phyloP scores from a whole-genome alignment of 1,139 yeast species.

The Kazachstania sp. region DNA sequence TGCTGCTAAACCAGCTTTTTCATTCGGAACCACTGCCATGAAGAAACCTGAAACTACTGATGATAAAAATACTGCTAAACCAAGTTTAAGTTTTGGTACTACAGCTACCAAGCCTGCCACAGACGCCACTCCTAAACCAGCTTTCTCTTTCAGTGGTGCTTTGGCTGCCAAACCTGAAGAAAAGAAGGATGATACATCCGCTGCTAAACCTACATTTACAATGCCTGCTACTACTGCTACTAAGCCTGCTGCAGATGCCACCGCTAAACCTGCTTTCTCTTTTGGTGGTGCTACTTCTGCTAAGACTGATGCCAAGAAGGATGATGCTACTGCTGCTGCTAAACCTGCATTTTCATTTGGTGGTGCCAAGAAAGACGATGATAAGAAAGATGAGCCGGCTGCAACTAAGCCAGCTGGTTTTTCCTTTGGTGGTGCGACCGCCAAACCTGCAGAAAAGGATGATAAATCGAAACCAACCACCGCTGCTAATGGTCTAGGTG shows the following conservation, averaged over 20 bases:
- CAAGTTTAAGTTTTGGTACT: too few species aligned
- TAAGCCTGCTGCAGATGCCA: background rate
- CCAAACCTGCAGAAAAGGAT: slow-evolving; percentile 11
- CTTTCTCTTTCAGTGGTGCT: slow-evolving; percentile 15
- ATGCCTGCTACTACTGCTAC: slow-evolving; percentile 31
- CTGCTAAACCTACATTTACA: slow-evolving; percentile 19
- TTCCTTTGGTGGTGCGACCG: too few species aligned
- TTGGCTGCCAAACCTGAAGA: slow-evolving; percentile 13
- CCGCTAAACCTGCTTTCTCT: background rate
- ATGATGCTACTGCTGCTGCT: slow-evolving; percentile 6
- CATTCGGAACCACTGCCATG: too few species aligned
- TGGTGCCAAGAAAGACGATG: too few species aligned
- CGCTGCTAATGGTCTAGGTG: too few species aligned
- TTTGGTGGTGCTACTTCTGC: background rate
- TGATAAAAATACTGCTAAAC: too few species aligned
- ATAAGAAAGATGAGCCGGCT: background rate
- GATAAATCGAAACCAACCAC: background rate
- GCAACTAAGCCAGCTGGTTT: slow-evolving; percentile 13
- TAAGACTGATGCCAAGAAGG: too few species aligned
- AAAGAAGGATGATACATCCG: too few species aligned
- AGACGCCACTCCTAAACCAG: slow-evolving; percentile 12
- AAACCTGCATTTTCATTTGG: slow-evolving; percentile 1
- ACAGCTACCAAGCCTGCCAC: too few species aligned
- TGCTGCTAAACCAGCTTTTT: too few species aligned
- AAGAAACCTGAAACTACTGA: too few species aligned